A percentile compares a stretch with the other conserved stretches of the same genome.
phyloP scores from a whole-genome alignment of 768 basidiomycete species.

The Hortiboletus flavorubellus region DNA sequence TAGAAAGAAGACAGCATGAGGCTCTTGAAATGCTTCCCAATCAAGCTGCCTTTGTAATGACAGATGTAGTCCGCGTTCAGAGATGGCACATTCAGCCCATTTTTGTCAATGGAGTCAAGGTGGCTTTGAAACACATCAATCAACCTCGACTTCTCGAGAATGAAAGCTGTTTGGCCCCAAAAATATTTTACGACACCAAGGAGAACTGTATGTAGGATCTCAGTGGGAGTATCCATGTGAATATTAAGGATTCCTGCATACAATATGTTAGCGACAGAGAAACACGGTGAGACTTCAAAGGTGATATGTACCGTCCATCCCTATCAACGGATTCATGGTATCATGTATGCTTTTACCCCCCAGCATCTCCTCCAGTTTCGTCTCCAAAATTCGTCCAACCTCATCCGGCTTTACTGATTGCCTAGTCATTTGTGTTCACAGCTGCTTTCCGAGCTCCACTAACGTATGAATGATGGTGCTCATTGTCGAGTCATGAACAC shows the following conservation, averaged over 20 bases:
- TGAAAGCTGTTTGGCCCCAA: constrained; percentile 22
- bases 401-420: too few relatives aligned
- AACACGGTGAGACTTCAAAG: too few relatives aligned
- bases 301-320: too few relatives aligned
- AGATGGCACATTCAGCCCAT: constrained; percentile 25
- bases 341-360: too few relatives aligned
- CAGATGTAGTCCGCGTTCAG: constrained; percentile 33
- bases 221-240: constrained; percentile 31
- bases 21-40: constrained; percentile 33
- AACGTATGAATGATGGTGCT: background rate
- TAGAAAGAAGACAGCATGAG: too few relatives aligned
- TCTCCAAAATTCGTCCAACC: too few relatives aligned
- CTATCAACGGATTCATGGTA: too few relatives aligned
- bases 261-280: too few relatives aligned
- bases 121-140: constrained; percentile 21
- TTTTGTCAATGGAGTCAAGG: constrained; percentile 21
- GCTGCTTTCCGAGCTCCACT: constrained; percentile 3
- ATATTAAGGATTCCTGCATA: background rate
- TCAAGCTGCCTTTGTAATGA: constrained; percentile 29
- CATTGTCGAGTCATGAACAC: background rate
- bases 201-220: constrained; percentile 33
- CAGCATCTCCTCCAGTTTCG: too few relatives aligned
- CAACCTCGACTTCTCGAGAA: constrained; percentile 20
- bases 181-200: constrained; percentile 36
- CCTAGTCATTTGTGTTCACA: background rate